Percentiles rank a stretch among this genome's conserved stretches.
Conservation (phyloP, 495 filamentous ascomycete species). For the Lophium mytilinum region DNA sequence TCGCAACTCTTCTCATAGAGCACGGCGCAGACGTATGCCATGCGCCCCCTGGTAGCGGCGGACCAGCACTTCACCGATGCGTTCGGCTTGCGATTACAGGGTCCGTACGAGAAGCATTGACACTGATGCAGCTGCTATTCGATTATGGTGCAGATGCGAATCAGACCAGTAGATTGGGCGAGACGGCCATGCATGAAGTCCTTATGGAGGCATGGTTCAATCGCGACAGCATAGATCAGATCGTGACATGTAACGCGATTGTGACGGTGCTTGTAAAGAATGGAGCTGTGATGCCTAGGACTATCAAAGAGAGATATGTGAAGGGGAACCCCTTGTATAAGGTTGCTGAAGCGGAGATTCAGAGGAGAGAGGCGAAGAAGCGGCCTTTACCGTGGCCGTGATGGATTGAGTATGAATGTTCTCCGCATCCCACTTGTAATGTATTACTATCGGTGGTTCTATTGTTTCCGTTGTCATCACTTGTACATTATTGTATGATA, state of each 20-base stretch:
- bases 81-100: constrained; percentile 11
- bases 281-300: constrained; percentile 1
- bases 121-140: constrained; percentile 9
- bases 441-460: too few species aligned
- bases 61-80: constrained; percentile 12
- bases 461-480: too few species aligned
- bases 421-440: too few species aligned
- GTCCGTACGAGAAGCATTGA: background rate
- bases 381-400: too few species aligned
- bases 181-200: constrained; percentile 6
- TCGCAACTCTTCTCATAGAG: constrained; percentile 8
- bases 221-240: background rate
- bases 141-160: constrained; percentile 8
- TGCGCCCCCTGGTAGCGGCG: constrained; percentile 1
- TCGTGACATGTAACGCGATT: constrained; percentile 3
- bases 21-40: constrained; percentile 8
- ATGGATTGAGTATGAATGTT: too few species aligned
- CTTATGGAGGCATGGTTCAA: constrained; percentile 11
- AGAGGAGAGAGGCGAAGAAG: too few species aligned
- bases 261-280: constrained; percentile 5
- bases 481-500: too few species aligned
- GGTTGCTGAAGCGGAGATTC: too few species aligned
- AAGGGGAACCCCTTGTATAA: constrained; percentile 8
- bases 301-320: constrained; percentile 3
- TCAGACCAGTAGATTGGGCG: constrained; percentile 1